Percentiles rank a stretch among this genome's conserved stretches.
Conservation (phyloP, 2,329 filamentous ascomycete genomes). For the Neophaeococcomyces aloes region DNA sequence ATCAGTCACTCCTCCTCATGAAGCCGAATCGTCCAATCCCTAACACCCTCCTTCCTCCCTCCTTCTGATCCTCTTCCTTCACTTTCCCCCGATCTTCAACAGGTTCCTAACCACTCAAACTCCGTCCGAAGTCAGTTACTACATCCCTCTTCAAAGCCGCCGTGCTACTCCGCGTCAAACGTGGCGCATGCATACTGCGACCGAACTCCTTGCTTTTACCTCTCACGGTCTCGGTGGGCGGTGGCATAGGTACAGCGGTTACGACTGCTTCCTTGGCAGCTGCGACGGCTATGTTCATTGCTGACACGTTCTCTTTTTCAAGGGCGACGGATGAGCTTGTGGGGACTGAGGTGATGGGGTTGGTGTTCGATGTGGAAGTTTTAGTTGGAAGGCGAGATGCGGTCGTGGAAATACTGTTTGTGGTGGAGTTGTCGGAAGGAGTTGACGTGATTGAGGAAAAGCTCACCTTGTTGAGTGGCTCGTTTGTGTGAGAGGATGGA, state of each 20-base stretch:
- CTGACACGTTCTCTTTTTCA: constrained; percentile 1
- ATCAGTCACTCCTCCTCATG: too few species aligned
- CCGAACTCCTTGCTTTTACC: constrained; percentile 16
- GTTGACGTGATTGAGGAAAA: not conserved
- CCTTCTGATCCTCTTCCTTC: constrained; percentile 33
- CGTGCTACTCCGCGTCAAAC: constrained; percentile 32
- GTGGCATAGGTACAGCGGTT: constrained; percentile 27
- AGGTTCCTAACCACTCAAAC: constrained; percentile 27
- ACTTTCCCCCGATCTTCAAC: constrained; percentile 28
- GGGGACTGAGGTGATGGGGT: constrained; percentile 1
- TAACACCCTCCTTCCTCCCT: constrained; percentile 19
- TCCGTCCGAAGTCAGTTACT: constrained; percentile 35
- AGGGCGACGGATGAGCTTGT: not conserved
- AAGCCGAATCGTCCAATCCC: constrained; percentile 6
- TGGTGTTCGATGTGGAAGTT: not conserved
- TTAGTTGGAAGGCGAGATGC: constrained; percentile 3
- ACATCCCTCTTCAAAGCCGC: constrained; percentile 32
- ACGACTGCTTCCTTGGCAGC: constrained; percentile 11
- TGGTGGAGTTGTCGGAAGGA: not conserved
- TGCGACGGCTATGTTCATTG: not conserved
- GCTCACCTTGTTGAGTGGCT: not conserved
- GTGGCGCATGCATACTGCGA: constrained; percentile 23
- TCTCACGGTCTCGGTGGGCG: constrained; percentile 22
- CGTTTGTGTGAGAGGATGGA: not conserved
- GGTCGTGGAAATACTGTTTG: not conserved